These are phyloP conservation scores for Xylariaceae sp. DNA, from an alignment of 2,329 filamentous ascomycete species.

Conservation along the genomic window DNA sequence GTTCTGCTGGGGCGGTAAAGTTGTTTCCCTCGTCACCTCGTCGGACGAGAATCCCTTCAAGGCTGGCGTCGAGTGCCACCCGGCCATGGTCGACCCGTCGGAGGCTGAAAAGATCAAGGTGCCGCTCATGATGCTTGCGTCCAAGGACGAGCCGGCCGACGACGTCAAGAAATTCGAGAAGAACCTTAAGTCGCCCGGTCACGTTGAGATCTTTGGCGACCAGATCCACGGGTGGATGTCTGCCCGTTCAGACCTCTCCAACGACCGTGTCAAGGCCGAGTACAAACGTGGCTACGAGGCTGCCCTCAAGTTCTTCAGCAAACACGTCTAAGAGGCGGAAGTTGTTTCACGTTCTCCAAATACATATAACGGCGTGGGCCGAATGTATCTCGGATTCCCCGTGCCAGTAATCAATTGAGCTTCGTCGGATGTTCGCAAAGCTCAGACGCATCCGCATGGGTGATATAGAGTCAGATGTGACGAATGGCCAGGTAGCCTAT, in stretches of 20 bases:
- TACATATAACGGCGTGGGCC: too few species aligned
- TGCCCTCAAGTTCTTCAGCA: conserved; percentile 48
- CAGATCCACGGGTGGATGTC: conserved; percentile 73
- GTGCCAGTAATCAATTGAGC: too few species aligned
- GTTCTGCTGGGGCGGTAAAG: conserved; percentile 68
- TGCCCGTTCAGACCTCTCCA: conserved; percentile 51
- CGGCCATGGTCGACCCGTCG: conserved; percentile 55
- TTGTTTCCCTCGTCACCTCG: conserved; percentile 45
- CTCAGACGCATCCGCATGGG: too few species aligned
- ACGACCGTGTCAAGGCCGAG: conserved; percentile 51
- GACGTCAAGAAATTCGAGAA: conserved; percentile 49
- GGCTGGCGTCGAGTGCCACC: conserved; percentile 45
- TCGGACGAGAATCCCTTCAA: conserved; percentile 47
- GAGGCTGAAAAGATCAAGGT: conserved; percentile 55
- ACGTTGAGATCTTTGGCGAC: conserved; percentile 58
- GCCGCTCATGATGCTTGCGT: conserved; percentile 57
- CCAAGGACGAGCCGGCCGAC: conserved; percentile 53
- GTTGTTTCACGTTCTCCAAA: too few species aligned
- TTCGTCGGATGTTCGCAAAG: too few species aligned
- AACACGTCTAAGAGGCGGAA: conserved; percentile 35
- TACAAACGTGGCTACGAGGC: conserved; percentile 55
- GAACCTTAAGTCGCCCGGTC: conserved; percentile 45
- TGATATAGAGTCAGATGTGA: too few species aligned
- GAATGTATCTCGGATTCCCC: too few species aligned
- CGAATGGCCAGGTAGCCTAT: too few species aligned